Percentiles rank a stretch among this genome's conserved stretches.
Evolutionary conservation across 1,284 basidiomycete species (phyloP).

Genomic region (Sporisorium reilianum): DNA sequence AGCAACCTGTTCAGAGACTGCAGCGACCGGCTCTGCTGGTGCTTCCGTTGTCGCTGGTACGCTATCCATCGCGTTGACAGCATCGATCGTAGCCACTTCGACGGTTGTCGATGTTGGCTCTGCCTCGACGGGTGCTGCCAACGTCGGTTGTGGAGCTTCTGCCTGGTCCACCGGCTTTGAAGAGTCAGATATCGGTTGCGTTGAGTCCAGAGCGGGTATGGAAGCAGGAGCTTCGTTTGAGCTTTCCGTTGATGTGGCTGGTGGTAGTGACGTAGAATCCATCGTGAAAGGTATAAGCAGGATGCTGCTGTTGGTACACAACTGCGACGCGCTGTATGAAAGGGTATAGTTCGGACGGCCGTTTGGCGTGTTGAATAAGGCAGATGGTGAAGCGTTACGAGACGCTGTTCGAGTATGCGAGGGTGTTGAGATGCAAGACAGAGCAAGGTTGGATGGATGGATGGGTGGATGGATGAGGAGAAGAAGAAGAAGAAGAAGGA

Average conservation of each 20-base stretch:
- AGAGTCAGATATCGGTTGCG: background rate
- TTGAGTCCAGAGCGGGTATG: background rate
- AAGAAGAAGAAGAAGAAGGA: constrained; percentile 6
- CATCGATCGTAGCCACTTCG: background rate
- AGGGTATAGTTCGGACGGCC: background rate
- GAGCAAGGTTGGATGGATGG: background rate
- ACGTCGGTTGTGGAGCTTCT: background rate
- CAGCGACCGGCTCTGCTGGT: background rate
- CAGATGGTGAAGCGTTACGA: background rate
- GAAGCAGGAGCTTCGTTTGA: background rate
- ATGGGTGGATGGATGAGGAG: background rate
- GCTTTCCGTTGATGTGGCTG: background rate
- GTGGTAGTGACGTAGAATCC: constrained; percentile 1
- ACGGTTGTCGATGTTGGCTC: background rate
- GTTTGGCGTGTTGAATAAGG: too few relatives aligned
- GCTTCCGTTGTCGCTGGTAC: background rate
- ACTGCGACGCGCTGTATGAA: background rate
- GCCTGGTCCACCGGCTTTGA: background rate
- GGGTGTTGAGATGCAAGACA: too few relatives aligned
- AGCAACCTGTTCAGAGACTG: background rate
- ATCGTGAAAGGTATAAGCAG: background rate
- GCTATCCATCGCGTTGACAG: background rate
- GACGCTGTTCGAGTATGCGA: background rate
- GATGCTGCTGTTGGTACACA: background rate
- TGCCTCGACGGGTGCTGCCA: background rate